A percentile compares a stretch with the other conserved stretches of the same genome.
These are phyloP conservation scores for Phallus indusiatus DNA, from an alignment of 768 basidiomycete species.

Conservation along the genomic window DNA sequence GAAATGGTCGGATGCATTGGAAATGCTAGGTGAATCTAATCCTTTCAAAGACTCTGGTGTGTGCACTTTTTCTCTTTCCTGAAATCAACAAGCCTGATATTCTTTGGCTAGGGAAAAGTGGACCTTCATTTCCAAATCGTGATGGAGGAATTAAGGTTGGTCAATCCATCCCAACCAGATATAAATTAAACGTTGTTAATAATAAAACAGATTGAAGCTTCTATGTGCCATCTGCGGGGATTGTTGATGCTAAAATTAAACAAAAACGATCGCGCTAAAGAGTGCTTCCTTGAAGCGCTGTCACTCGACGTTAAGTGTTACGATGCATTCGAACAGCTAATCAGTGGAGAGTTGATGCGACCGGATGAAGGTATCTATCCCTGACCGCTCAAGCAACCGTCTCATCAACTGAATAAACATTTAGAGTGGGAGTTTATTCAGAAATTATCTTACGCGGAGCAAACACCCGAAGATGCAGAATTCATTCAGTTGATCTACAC, in stretches of 20 bases:
- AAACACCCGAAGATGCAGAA: conserved; percentile 79
- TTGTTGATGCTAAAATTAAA: conserved; percentile 91
- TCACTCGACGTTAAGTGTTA: conserved; percentile 94
- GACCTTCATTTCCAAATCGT: conserved; percentile 63
- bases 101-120: conserved; percentile 41
- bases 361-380: conserved; percentile 71
- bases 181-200: conserved; percentile 4
- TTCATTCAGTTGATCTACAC: conserved; percentile 93
- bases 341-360: conserved; percentile 93
- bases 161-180: neutral
- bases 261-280: conserved; percentile 82
- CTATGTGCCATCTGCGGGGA: conserved; percentile 92
- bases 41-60: conserved; percentile 69
- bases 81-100: neutral
- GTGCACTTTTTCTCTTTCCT: conserved; percentile 10
- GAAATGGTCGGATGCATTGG: conserved; percentile 84
- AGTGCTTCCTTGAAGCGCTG: conserved; percentile 93
- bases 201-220: conserved; percentile 74
- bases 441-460: conserved; percentile 68
- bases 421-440: conserved; percentile 96
- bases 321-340: conserved; percentile 85
- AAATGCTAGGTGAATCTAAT: conserved; percentile 89
- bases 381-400: conserved; percentile 1
- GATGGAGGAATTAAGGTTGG: conserved; percentile 93
- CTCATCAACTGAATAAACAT: neutral